Conservation (phyloP, 805 yeast genomes). For the Barnettozyma pratensis region DNA sequence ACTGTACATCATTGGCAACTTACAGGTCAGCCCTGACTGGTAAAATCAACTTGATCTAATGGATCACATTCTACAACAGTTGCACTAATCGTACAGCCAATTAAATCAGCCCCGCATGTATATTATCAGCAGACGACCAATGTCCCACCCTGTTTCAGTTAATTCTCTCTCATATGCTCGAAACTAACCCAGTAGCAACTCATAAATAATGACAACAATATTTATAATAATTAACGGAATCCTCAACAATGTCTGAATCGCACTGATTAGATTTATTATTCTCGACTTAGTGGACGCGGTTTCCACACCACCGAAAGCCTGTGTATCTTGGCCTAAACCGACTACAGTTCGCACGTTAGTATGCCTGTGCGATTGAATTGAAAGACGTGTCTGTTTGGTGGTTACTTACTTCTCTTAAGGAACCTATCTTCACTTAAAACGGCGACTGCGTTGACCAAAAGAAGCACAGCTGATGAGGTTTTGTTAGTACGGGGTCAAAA, state of each 20-base stretch:
- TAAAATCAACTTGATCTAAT: no score
- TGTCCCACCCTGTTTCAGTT: not conserved
- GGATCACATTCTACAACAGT: no score
- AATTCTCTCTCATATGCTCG: no score
- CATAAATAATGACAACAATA: conserved; percentile 61
- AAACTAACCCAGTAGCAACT: conserved; percentile 55
- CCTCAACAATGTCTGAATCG: conserved; percentile 70
- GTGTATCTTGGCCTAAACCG: conserved; percentile 37
- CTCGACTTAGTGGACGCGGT: conserved; percentile 51
- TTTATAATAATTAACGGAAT: conserved; percentile 70
- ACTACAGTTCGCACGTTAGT: conserved; percentile 25
- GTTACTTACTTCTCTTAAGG: conserved; percentile 50
- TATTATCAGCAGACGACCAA: not conserved
- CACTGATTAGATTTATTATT: conserved; percentile 60
- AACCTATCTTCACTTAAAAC: conserved; percentile 78
- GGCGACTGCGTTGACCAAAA: conserved; percentile 70
- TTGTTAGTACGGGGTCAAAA: conserved; percentile 1
- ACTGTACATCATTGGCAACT: no score
- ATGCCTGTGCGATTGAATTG: not conserved
- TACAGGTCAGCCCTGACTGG: no score
- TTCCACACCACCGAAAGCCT: conserved; percentile 39
- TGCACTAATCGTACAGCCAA: no score
- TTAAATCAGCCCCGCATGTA: not conserved
- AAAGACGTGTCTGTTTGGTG: no score
- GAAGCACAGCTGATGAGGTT: conserved; percentile 30